Conservation (phyloP, 306 rosid species). For the Oxytropis ochrocephala region DNA sequence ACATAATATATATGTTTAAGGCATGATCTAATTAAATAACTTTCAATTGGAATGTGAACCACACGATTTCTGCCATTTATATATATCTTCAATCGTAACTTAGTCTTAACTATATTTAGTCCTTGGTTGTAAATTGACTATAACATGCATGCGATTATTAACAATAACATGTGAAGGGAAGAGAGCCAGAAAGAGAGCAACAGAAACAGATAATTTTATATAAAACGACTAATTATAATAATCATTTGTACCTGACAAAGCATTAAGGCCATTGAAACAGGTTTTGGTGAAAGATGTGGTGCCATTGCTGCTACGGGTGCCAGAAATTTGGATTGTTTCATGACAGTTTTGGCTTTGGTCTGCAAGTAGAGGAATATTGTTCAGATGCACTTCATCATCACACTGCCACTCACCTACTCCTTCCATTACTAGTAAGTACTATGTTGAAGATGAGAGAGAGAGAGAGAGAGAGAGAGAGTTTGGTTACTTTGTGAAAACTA, state of each 20-base stretch:
- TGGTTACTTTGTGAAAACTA: background rate
- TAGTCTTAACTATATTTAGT: no score
- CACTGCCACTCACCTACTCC: background rate
- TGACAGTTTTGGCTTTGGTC: background rate
- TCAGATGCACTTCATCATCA: background rate
- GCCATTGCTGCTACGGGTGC: background rate
- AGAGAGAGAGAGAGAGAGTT: background rate
- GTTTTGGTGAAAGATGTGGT: conserved; percentile 18
- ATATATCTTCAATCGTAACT: no score
- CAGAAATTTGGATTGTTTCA: background rate
- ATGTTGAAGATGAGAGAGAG: background rate
- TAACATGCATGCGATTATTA: no score
- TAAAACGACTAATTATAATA: background rate
- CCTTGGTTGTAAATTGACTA: no score
- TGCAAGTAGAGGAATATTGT: conserved; percentile 5
- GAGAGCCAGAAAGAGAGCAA: background rate
- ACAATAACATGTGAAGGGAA: no score
- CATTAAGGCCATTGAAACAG: conserved; percentile 31
- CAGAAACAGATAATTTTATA: background rate
- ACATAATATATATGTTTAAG: background rate
- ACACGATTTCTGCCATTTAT: no score
- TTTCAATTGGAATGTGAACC: background rate
- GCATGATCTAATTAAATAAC: background rate
- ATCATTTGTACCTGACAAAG: conserved; percentile 28
- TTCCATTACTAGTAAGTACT: conserved; percentile 18